These are phyloP conservation scores for Neofusicoccum sp. DNA, from an alignment of 2,329 filamentous ascomycete species.

Conservation along the genomic window DNA sequence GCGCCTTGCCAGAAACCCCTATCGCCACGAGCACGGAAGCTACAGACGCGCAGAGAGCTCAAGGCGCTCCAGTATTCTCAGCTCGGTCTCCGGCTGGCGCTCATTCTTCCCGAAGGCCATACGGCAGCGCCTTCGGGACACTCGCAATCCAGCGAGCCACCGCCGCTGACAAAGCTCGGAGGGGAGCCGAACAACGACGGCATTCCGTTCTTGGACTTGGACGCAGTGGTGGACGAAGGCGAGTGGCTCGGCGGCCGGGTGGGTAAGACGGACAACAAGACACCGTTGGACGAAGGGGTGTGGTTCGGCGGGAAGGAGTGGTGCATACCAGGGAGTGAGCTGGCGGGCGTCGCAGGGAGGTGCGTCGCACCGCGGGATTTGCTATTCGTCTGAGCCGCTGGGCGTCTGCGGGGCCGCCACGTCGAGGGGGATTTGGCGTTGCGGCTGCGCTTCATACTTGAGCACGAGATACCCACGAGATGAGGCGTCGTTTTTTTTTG, in stretches of 20 bases:
- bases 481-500: not conserved
- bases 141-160: not conserved
- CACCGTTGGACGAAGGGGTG: not conserved
- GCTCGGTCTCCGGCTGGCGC: not conserved
- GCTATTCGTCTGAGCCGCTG: not conserved
- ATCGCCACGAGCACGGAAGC: not conserved
- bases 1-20: not conserved
- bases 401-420: not conserved
- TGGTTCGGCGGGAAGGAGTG: not conserved
- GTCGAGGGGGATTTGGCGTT: not conserved
- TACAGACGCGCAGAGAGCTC: not conserved
- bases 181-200: not conserved
- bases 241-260: not conserved
- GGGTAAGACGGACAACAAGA: not conserved
- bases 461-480: not conserved
- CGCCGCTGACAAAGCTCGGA: not conserved
- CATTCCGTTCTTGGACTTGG: constrained; percentile 1
- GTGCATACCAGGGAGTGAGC: not conserved
- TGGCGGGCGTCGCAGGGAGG: not conserved
- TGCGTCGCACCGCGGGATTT: not conserved
- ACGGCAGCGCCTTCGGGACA: too few species aligned
- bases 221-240: not conserved
- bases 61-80: not conserved
- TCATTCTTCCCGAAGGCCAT: not conserved
- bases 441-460: not conserved